Base-by-base conservation (phyloP, 1,284 basidiomycete species). In the Ustilago loliicola region DNA sequence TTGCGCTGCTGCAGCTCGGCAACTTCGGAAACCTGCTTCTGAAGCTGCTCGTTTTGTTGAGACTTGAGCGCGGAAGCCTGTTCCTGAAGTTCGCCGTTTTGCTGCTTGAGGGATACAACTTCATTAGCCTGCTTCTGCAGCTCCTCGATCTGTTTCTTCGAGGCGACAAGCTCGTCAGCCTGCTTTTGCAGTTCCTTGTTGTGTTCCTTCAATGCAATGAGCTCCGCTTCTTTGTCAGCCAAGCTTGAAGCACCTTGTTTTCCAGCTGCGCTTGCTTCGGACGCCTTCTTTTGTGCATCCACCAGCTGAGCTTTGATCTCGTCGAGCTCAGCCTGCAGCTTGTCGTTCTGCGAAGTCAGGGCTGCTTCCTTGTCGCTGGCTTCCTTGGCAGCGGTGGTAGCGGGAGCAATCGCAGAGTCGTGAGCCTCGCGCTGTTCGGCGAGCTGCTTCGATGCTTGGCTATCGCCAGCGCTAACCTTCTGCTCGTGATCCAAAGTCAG, bases 171-270 rank as follows among this genome's bases (percentile, higher is more conserved):
- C 27, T 64, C 40, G 2, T 47, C 61, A 2, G 29, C 47, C 25
- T 59, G 61, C 56, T 60, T 38, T 45, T 63, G 56, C 48, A 70
- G 38, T 55, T 65, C 45, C 30, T 58, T 34, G 36, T 65, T 65
- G 9, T 27, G 19, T 38, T 50, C 29, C 19, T 53, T 40, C 19
- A 65, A 36, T 4, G 48, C n/a, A 21, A n/a, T 45, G 32, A 72
- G 52, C 64, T 72, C 60, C 2, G 56, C 58, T 21, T 79, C 77
- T 51, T 79, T 79, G 23, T 63, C 72, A 13, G 72, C 50, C 45
- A 71, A 56, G 29, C 32, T 36, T 8, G 66, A 66, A n/a, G 63
- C 70, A 29, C 54, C 60, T 23, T 68, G 36, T 51, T 65, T 61
- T 29, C 59, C 72, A 23, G 65, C 68, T 23, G 45, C 58, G 51